Evolutionary conservation across 1,139 yeast genomes (phyloP).

Genomic region (Lodderomyces parapsilosis): DNA sequence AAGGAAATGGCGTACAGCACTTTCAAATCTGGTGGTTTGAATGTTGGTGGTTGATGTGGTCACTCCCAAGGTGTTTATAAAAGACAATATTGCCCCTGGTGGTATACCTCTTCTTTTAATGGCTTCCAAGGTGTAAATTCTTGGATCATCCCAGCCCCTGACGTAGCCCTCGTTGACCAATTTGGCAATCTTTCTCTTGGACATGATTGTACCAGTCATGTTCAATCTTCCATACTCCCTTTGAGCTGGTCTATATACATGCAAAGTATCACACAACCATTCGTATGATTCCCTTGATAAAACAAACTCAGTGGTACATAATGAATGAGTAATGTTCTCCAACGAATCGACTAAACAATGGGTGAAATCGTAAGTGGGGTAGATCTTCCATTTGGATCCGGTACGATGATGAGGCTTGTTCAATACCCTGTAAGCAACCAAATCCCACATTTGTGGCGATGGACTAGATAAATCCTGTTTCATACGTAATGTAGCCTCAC

Average conservation of each 20-base stretch:
- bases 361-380: constrained; percentile 98
- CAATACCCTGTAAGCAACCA: constrained; percentile 95
- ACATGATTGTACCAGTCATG: constrained; percentile 89
- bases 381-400: constrained; percentile 94
- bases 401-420: constrained; percentile 94
- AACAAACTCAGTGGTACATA: constrained; percentile 93
- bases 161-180: constrained; percentile 79
- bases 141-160: constrained; percentile 98
- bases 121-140: constrained; percentile 91
- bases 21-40: constrained; percentile 86
- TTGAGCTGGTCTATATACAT: constrained; percentile 97
- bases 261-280: constrained; percentile 96
- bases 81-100: constrained; percentile 95
- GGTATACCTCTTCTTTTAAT: constrained; percentile 97
- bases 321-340: constrained; percentile 91
- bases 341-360: constrained; percentile 98
- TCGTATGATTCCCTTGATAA: constrained; percentile 93
- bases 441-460: constrained; percentile 99
- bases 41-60: constrained; percentile 92
- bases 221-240: constrained; percentile 97
- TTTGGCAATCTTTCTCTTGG: constrained; percentile 93
- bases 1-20: constrained; percentile 80
- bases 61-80: constrained; percentile 94
- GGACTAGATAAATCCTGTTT: constrained; percentile 91
- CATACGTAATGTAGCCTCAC: constrained; percentile 95